Base-by-base conservation (phyloP, 1,284 basidiomycete species). In the Rhizoctonia solani region DNA sequence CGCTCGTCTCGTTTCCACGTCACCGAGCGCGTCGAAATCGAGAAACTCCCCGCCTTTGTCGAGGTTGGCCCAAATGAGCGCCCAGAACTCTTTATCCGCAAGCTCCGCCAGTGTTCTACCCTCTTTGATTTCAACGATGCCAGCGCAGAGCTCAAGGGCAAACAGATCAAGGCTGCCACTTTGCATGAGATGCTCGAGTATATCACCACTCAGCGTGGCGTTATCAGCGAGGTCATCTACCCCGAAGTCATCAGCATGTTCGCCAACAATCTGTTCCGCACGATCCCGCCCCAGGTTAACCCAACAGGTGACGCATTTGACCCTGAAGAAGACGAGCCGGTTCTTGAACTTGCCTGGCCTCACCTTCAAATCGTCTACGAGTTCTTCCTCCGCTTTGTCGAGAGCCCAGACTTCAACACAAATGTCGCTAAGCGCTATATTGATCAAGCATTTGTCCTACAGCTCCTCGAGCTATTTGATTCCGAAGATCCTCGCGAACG, bases 291-390 rank as follows among this genome's bases (percentile, higher is more conserved):
- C 73, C 97, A 96, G 68, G 94, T 98, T 71, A 99, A 99, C 76
- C 96, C 97, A 1, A 91, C 89, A 19, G 97, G 96, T 66, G 97
- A 99, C 76, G 96, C 95, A 0, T 99, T 98, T 75, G 97, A 99
- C 77, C 97, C 97, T 13, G 97, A 99, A 79, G 97, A 99, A 81
- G 97, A 99, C 74, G 97, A 99, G 74, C 97, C 97, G 5, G 96
- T 99, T 2, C 85, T 99, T 70, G 97, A 99, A 77, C 89, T 99
- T 65, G 97, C 97, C 16, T 99, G 97, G 97, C 97, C 97, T 30
- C 97, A 99, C 78, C 85, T 99, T 66, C 96, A 99, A 79, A 96
- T 99, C 72, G 97, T 99, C 59, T 99, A 99, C 80, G 97, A 99
- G 79, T 98, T 99, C 80, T 99, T 99, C 87, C 87, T 99, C 39